A percentile compares a stretch with the other conserved stretches of the same genome.
Conservation (phyloP, 2,329 filamentous ascomycete species). For the Curvularia spicifera region DNA sequence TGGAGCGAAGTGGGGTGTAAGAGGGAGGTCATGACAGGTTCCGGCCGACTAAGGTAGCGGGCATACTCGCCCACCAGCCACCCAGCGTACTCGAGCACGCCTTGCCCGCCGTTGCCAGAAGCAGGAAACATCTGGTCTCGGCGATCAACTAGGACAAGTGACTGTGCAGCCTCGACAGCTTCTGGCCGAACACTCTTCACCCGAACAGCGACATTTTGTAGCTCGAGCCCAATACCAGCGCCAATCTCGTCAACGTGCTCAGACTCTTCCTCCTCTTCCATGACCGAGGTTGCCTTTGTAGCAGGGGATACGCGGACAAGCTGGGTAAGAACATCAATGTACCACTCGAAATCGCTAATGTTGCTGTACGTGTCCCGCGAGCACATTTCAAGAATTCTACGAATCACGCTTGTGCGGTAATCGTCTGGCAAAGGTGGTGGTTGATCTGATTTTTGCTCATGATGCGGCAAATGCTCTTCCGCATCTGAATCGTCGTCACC, state of each 20-base stretch:
- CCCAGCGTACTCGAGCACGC: constrained; percentile 75
- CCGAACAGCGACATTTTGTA: constrained; percentile 90
- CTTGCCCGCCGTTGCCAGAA: constrained; percentile 59
- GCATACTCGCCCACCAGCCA: constrained; percentile 94
- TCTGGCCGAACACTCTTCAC: constrained; percentile 82
- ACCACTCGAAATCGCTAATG: constrained; percentile 94
- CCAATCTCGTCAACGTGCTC: constrained; percentile 58
- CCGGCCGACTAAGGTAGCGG: constrained; percentile 70
- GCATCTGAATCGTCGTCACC: constrained; percentile 64
- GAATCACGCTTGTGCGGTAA: constrained; percentile 83
- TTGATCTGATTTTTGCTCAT: constrained; percentile 56
- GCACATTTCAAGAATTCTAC: constrained; percentile 85
- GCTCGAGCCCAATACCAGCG: constrained; percentile 78
- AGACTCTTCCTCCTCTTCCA: constrained; percentile 38
- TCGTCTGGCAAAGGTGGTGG: constrained; percentile 77
- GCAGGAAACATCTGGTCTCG: constrained; percentile 63
- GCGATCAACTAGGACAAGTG: constrained; percentile 69
- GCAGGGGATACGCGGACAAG: constrained; percentile 73
- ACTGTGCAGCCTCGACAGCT: constrained; percentile 82
- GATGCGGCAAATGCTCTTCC: constrained; percentile 61
- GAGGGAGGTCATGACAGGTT: constrained; percentile 75
- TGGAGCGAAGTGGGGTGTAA: constrained; percentile 69
- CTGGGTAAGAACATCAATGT: constrained; percentile 87
- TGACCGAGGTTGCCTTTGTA: constrained; percentile 41
- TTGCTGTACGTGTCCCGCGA: constrained; percentile 86